Base-by-base conservation (phyloP, 805 yeast genomes). In the Cyberlindnera nakhonratchasimensis region DNA sequence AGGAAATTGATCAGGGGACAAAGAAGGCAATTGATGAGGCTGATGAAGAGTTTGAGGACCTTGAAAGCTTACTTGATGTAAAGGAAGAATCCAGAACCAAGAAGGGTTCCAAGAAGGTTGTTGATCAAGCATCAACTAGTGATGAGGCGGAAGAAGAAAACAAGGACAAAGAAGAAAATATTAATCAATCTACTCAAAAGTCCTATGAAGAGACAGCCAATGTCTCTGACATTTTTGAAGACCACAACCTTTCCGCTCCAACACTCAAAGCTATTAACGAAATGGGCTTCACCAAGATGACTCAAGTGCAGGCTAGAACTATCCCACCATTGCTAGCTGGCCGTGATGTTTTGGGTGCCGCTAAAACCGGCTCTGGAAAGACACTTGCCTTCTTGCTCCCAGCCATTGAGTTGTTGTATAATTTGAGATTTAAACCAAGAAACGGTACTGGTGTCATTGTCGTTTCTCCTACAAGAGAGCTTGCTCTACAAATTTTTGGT, bases 281-380 rank as follows among this genome's bases (percentile, higher is more conserved):
- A 25, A 86, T 93, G 96, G 97, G 96, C 1, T 93, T 93, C 68
- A 72, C 78, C 12, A 82, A 70, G 39, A 87, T 93, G 97, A 95
- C 99, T 1, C 79, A 82, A 50, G 98, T 93, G 9, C 99, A 93
- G 67, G 83, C 95, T 21, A 80, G 91, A 66, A 89, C 99, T 11
- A 93, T 93, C 42, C 98, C 99, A 6, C 98, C 99, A 10, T 72
- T 93, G 48, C 68, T 95, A 50, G 97, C 98, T 1, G 99, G 99
- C 33, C 79, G 91, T 55, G 99, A 93, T 66, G 98, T 95, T 17
- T 74, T 93, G 41, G 99, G 99, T 53, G 99, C 99, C n/a, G 99
- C 99, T 43, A 91, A 90, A 69, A 93, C 99, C 3, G 99, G 99
- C 41, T 89, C 97, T 1, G 99, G 99, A 62, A 93, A 93, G 70